Base-by-base conservation (phyloP, 176 grass and related monocot species). In the Avena sativa region DNA sequence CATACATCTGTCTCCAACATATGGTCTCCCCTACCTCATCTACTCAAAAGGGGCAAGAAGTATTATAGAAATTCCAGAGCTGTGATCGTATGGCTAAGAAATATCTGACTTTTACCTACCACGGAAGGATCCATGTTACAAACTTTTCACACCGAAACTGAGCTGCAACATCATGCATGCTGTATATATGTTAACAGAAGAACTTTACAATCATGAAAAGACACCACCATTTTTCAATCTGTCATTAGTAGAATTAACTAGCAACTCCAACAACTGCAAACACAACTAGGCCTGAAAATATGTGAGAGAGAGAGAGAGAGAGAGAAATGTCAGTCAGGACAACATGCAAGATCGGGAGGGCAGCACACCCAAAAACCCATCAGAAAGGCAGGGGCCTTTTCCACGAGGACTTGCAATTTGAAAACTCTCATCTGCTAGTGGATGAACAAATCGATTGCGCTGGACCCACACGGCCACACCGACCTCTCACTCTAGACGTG, bases 351-450 rank as follows among this genome's bases (percentile, higher is more conserved):
- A 85, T 81, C 38, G 28, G 43, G 26, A 36, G 84, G 50, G 81
- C 60, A 85, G 89, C 77, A 72, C 86, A 91, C 86, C 86, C 34
- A 81, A 67, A 75, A 76, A 84, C 25, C 76, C 84, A 83, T 83
- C 49, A 66, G 89, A 91, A 91, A 91, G 89, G 85, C 60, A 48
- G 40, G 69, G 26, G 69, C 76, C 89, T 88, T 91, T 90, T 91
- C 89, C 81, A 43, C 74, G 30, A 50, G 26, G 76, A 60, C 80
- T 81, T 47, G 9, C 63, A 36, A 8, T 34, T 67, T 67, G 28
- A 34, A 67, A 67, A 36, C 87, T 72, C 10, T 68, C 61, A 30
- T 85, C 74, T 53, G 11, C 36, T 61, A 80, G 85, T 91, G 81
- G 85, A 84, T 69, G 38, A 76, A 87, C 81, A 81, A 60, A 84